Percentiles rank a stretch among this genome's conserved stretches.
phyloP scores from a whole-genome alignment of 345 rosid genomes.

The Populus simonii region DNA sequence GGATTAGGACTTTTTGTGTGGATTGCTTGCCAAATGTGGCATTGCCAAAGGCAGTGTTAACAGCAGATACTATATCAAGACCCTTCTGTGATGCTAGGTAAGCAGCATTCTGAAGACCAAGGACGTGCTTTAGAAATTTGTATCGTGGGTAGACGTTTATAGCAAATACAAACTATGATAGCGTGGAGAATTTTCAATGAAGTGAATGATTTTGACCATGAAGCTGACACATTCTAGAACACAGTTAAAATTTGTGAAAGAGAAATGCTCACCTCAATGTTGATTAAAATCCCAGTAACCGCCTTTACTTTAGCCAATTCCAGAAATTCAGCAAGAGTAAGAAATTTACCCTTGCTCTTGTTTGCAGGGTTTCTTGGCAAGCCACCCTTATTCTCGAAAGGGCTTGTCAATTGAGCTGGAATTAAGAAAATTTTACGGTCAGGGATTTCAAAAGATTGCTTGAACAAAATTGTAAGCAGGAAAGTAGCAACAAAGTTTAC shows the following conservation, averaged over 20 bases:
- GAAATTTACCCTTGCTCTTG: conserved; percentile 64
- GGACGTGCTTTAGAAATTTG: not conserved
- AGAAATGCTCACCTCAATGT: conserved; percentile 49
- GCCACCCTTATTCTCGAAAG: conserved; percentile 29
- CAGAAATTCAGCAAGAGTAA: conserved; percentile 57
- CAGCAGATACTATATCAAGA: conserved; percentile 50
- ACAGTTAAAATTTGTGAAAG: not conserved
- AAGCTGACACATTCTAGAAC: not conserved
- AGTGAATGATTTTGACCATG: not conserved
- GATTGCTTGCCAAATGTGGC: conserved; percentile 70
- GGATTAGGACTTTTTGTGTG: conserved; percentile 64
- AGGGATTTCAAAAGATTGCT: not conserved
- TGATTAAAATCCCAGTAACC: conserved; percentile 67
- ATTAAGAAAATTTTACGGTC: conserved; percentile 1
- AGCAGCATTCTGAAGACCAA: conserved; percentile 64
- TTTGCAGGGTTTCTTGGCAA: conserved; percentile 58
- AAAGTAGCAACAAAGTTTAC: conserved; percentile 31
- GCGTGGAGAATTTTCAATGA: not conserved
- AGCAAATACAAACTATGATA: not conserved
- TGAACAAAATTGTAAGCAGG: not conserved
- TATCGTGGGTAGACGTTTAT: not conserved
- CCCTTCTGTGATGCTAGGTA: conserved; percentile 81
- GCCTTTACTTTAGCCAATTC: conserved; percentile 68
- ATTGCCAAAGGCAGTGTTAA: conserved; percentile 47
- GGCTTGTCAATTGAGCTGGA: conserved; percentile 73